A percentile compares a stretch with the other conserved stretches of the same genome.
Evolutionary conservation across 2,329 filamentous ascomycete species (phyloP).

Genomic region (Colletotrichum aenigma): DNA sequence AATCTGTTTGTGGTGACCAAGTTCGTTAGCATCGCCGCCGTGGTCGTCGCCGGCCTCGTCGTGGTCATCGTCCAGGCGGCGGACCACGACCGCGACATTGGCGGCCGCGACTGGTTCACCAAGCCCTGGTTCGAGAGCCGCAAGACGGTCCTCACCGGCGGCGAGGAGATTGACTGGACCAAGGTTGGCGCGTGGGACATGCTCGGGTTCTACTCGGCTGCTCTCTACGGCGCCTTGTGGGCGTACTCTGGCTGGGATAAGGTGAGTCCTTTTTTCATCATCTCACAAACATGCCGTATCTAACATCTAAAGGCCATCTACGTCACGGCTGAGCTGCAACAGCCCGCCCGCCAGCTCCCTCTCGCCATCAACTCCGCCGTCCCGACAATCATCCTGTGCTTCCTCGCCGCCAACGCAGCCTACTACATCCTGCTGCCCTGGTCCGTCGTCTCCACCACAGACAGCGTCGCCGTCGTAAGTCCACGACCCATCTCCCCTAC

Average conservation of each 20-base stretch:
- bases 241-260: slow-evolving; percentile 72
- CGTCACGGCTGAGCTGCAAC: slow-evolving; percentile 55
- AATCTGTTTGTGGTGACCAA: slow-evolving; percentile 60
- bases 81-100: slow-evolving; percentile 39
- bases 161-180: slow-evolving; percentile 52
- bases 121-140: slow-evolving; percentile 61
- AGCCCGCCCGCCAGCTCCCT: slow-evolving; percentile 58
- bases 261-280: slow-evolving; percentile 38
- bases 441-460: slow-evolving; percentile 59
- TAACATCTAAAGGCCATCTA: slow-evolving; percentile 52
- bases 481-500: no score
- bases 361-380: slow-evolving; percentile 66
- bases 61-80: slow-evolving; percentile 47
- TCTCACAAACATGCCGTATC: neutral
- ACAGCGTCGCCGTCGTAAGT: slow-evolving; percentile 67
- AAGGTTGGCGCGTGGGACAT: slow-evolving; percentile 59
- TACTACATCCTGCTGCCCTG: slow-evolving; percentile 69
- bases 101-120: slow-evolving; percentile 55
- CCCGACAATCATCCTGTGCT: slow-evolving; percentile 63
- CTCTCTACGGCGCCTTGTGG: slow-evolving; percentile 67
- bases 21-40: slow-evolving; percentile 51
- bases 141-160: slow-evolving; percentile 53
- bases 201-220: slow-evolving; percentile 63
- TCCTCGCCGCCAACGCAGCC: slow-evolving; percentile 63
- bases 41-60: slow-evolving; percentile 53